Percentiles rank a stretch among this genome's conserved stretches.
Evolutionary conservation across 306 rosid genomes (phyloP).

Genomic region (Phaseolus lunatus): DNA sequence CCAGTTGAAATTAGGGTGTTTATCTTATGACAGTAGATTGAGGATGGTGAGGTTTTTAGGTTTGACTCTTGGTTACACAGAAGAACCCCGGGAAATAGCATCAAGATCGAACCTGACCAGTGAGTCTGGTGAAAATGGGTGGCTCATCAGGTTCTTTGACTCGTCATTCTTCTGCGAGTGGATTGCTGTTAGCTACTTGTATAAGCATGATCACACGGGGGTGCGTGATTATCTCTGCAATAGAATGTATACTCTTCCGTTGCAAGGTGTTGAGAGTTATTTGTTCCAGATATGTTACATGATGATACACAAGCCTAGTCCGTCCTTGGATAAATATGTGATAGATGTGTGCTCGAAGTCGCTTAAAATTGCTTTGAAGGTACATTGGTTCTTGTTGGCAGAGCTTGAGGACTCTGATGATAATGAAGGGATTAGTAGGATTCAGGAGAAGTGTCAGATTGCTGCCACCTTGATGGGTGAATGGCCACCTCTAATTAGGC

Average conservation of each 20-base stretch:
- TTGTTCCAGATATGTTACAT: constrained; percentile 96
- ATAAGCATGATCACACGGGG: constrained; percentile 96
- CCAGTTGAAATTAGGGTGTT: constrained; percentile 45
- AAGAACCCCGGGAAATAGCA: constrained; percentile 89
- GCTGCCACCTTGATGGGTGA: constrained; percentile 96
- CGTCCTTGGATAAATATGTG: constrained; percentile 92
- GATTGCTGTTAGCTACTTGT: constrained; percentile 98
- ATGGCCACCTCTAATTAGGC: constrained; percentile 80
- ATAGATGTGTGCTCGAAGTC: constrained; percentile 93
- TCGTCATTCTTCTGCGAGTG: constrained; percentile 98
- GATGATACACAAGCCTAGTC: constrained; percentile 97
- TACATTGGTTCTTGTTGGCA: constrained; percentile 91
- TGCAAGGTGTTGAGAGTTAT: constrained; percentile 93
- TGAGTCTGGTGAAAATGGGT: constrained; percentile 92
- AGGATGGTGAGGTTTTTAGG: constrained; percentile 91
- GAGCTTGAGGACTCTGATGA: constrained; percentile 98
- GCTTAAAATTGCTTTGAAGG: constrained; percentile 90
- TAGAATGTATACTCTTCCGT: constrained; percentile 94
- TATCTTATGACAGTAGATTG: constrained; percentile 60
- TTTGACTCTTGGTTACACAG: constrained; percentile 65
- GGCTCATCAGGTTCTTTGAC: constrained; percentile 99
- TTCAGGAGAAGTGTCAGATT: constrained; percentile 89
- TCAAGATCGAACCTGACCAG: constrained; percentile 65
- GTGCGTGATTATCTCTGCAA: constrained; percentile 98
- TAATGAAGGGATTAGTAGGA: constrained; percentile 88